A percentile compares a stretch with the other conserved stretches of the same genome.
These are phyloP conservation scores for Torulaspora microellipsoides DNA, from an alignment of 805 yeast genomes.

Conservation along the genomic window DNA sequence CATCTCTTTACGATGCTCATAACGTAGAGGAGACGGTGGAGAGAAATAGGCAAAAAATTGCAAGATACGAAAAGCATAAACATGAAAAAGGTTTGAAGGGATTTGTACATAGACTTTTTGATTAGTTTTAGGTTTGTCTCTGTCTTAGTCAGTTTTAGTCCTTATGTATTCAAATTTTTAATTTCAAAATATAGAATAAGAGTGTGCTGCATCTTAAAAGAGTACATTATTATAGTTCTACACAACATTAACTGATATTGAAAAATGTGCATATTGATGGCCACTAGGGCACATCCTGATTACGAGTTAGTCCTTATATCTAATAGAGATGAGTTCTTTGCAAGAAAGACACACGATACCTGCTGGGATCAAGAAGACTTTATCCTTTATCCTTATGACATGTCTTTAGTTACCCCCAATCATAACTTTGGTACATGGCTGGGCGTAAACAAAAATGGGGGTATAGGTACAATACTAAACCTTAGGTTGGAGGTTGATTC, in stretches of 20 bases:
- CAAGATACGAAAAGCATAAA: conserved; percentile 23
- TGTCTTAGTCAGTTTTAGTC: too few species aligned
- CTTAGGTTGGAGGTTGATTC: conserved; percentile 46
- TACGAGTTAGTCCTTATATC: conserved; percentile 74
- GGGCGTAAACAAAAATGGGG: conserved; percentile 57
- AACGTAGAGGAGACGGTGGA: conserved; percentile 32
- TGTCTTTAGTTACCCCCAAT: conserved; percentile 37
- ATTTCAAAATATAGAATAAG: too few species aligned
- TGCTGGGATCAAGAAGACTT: conserved; percentile 29
- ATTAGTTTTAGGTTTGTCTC: conserved; percentile 1
- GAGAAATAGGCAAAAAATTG: conserved; percentile 30
- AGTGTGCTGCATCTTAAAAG: too few species aligned
- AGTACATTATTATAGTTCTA: too few species aligned
- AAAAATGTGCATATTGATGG: conserved; percentile 73
- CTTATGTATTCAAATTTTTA: too few species aligned
- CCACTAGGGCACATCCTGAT: conserved; percentile 63
- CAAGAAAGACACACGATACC: conserved; percentile 66
- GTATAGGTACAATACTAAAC: conserved; percentile 71
- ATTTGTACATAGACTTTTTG: conserved; percentile 24
- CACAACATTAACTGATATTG: too few species aligned
- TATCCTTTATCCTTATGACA: conserved; percentile 67
- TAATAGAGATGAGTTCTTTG: conserved; percentile 82
- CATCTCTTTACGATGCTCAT: conserved; percentile 13
- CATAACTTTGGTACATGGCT: conserved; percentile 81
- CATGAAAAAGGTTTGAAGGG: conserved; percentile 22